Percentiles rank a stretch among this genome's conserved stretches.
These are phyloP conservation scores for Ophiostoma fasciatum DNA, from an alignment of 2,329 filamentous ascomycete species.

Conservation along the genomic window DNA sequence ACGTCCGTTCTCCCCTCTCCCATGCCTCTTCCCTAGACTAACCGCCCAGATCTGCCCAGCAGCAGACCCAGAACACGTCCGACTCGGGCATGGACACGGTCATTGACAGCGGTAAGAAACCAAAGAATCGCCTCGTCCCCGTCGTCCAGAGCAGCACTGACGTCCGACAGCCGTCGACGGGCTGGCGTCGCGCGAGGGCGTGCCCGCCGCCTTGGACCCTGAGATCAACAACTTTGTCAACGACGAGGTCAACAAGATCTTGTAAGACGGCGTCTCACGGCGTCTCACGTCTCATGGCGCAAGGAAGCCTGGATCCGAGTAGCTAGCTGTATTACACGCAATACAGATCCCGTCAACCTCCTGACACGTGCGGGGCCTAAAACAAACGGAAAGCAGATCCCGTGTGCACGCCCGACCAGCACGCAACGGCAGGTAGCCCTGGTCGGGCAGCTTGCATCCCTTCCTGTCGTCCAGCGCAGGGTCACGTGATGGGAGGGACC, in stretches of 20 bases:
- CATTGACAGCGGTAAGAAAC: conserved; percentile 19
- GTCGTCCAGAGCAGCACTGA: neutral
- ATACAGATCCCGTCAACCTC: too few relatives aligned
- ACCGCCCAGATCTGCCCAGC: conserved; percentile 16
- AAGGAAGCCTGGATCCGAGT: too few relatives aligned
- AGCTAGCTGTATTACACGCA: too few relatives aligned
- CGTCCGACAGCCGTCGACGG: conserved; percentile 16
- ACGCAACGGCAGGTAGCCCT: too few relatives aligned
- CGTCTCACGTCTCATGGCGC: too few relatives aligned
- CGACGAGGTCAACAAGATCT: conserved; percentile 19
- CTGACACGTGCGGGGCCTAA: too few relatives aligned
- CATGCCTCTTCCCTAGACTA: neutral
- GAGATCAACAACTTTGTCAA: conserved; percentile 22
- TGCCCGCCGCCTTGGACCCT: conserved; percentile 18
- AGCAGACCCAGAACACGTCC: conserved; percentile 15
- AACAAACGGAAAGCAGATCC: too few relatives aligned
- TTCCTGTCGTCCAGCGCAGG: too few relatives aligned
- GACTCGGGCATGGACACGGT: conserved; percentile 19
- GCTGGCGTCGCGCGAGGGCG: conserved; percentile 19
- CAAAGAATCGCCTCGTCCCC: neutral
- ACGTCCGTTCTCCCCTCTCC: conserved; percentile 8
- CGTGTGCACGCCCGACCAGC: too few relatives aligned
- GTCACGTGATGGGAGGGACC: too few relatives aligned
- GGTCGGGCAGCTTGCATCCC: too few relatives aligned
- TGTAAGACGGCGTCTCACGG: too few relatives aligned